A percentile compares a stretch with the other conserved stretches of the same genome.
Conservation (phyloP, 2,329 filamentous ascomycete genomes). For the Phyllosticta ampelicida region DNA sequence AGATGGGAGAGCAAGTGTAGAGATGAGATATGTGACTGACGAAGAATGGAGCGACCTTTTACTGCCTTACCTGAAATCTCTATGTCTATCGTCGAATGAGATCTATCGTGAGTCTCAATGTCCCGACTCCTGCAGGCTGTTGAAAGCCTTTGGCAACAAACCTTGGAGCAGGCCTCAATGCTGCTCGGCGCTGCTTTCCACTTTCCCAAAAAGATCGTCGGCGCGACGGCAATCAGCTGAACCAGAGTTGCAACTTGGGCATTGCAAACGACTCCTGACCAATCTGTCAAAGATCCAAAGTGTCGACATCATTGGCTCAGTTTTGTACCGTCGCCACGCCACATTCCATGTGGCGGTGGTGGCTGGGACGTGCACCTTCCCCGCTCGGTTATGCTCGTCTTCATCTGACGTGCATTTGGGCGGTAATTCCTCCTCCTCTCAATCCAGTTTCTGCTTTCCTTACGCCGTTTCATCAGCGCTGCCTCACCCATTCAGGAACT, state of each 20-base stretch:
- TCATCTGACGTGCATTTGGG: neutral
- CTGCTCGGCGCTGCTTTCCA: neutral
- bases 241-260: neutral
- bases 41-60: neutral
- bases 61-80: neutral
- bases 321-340: neutral
- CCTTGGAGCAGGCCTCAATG: neutral
- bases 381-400: neutral
- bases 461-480: neutral
- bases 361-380: neutral
- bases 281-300: neutral
- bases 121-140: neutral
- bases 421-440: neutral
- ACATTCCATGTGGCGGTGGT: neutral
- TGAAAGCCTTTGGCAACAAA: neutral
- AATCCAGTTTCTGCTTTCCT: neutral
- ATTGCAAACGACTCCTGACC: neutral
- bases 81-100: neutral
- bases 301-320: neutral
- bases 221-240: neutral
- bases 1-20: no score
- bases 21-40: neutral
- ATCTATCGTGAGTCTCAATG: neutral
- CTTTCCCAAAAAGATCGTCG: neutral
- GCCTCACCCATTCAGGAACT: conserved; percentile 37